A percentile compares a stretch with the other conserved stretches of the same genome.
Conservation (phyloP, 2,329 filamentous ascomycete species). For the Rhytidhysteron rufulum region DNA sequence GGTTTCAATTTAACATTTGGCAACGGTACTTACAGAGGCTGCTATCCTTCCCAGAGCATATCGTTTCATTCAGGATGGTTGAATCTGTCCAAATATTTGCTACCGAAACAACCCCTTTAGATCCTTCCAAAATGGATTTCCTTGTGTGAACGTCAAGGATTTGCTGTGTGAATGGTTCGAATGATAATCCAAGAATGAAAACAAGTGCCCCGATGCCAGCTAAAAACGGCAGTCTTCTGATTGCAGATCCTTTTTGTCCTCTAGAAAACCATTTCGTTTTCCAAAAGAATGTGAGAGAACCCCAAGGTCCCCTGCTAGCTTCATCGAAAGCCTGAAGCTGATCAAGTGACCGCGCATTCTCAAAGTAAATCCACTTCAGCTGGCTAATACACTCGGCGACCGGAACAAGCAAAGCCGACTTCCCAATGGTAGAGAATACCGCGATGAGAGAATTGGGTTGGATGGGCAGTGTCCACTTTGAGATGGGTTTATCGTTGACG, state of each 20-base stretch:
- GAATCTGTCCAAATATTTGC: too few relatives aligned
- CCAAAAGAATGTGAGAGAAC: neutral
- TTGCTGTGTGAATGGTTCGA: neutral
- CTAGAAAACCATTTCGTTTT: too few relatives aligned
- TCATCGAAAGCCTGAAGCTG: constrained; percentile 27
- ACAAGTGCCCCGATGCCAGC: neutral
- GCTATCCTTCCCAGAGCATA: too few relatives aligned
- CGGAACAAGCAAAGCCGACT: constrained; percentile 26
- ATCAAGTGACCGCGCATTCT: constrained; percentile 11
- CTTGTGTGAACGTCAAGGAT: neutral
- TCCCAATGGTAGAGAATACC: constrained; percentile 28
- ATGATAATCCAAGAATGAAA: neutral
- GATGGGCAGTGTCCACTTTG: constrained; percentile 12
- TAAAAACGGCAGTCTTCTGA: too few relatives aligned
- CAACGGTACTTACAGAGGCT: too few relatives aligned
- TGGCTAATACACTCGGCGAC: constrained; percentile 32
- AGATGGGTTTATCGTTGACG: constrained; percentile 8
- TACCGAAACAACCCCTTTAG: too few relatives aligned
- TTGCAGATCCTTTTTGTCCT: too few relatives aligned
- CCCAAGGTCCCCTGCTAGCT: constrained; percentile 17
- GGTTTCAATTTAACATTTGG: too few relatives aligned
- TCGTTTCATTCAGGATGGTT: too few relatives aligned
- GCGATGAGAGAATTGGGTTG: constrained; percentile 31
- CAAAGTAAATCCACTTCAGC: constrained; percentile 34
- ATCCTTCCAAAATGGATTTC: too few relatives aligned